Percentiles rank a stretch among this genome's conserved stretches.
Evolutionary conservation across 2,329 filamentous ascomycete genomes (phyloP).

Genomic region (Diplodia mutila): DNA sequence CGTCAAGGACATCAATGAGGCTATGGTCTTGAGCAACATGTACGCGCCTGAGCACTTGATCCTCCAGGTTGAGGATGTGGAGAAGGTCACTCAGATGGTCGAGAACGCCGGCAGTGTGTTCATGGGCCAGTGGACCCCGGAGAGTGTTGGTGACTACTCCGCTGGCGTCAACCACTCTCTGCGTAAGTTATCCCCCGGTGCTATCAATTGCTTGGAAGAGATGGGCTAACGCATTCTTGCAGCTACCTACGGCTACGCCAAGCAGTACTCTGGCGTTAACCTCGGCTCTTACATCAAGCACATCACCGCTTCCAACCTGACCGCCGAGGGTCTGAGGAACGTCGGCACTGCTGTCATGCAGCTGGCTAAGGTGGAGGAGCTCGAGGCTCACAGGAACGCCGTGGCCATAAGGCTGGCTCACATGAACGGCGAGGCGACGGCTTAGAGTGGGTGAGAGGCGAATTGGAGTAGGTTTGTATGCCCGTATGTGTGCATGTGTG

Average conservation of each 20-base stretch:
- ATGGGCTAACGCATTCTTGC: constrained; percentile 16
- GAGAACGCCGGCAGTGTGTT: constrained; percentile 96
- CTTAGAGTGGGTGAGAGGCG: not conserved
- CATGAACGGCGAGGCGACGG: constrained; percentile 10
- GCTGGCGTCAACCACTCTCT: constrained; percentile 97
- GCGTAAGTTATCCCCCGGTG: constrained; percentile 63
- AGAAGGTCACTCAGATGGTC: constrained; percentile 74
- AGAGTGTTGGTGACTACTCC: constrained; percentile 97
- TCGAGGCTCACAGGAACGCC: constrained; percentile 86
- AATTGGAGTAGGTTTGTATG: not conserved
- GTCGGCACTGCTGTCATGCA: constrained; percentile 92
- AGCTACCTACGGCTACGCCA: constrained; percentile 98
- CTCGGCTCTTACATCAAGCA: constrained; percentile 96
- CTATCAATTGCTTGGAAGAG: not conserved
- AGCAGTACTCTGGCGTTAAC: constrained; percentile 98
- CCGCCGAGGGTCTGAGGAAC: constrained; percentile 79
- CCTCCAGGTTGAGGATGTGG: constrained; percentile 79
- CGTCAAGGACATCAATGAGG: constrained; percentile 73
- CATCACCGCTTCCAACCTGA: constrained; percentile 93
- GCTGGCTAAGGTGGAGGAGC: constrained; percentile 87
- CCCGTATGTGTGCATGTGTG: not conserved
- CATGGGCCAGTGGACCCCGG: constrained; percentile 93
- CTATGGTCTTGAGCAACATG: constrained; percentile 81
- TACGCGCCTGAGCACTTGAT: constrained; percentile 98
- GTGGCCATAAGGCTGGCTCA: constrained; percentile 64